phyloP scores from a whole-genome alignment of 192 early-diverging fungal genomes.

The Coemansia sp. region DNA sequence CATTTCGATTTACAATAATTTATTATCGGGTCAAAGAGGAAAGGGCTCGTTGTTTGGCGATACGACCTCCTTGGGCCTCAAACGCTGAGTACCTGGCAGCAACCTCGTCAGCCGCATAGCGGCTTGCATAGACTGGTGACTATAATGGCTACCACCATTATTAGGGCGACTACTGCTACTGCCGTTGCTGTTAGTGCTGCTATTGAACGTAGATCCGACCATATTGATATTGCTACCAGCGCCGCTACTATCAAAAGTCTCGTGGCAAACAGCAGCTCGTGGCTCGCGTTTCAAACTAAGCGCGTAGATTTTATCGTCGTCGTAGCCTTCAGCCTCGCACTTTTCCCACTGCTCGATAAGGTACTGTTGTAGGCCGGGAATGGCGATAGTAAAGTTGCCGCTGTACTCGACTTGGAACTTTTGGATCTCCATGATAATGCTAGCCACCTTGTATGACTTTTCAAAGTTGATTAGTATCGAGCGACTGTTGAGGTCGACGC shows the following conservation, averaged over 20 bases:
- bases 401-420: slow-evolving; percentile 76
- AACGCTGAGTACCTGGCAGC: slow-evolving; percentile 24
- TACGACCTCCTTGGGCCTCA: not conserved
- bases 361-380: slow-evolving; percentile 52
- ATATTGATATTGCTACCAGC: not conserved
- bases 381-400: slow-evolving; percentile 56
- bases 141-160: not conserved
- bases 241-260: not conserved
- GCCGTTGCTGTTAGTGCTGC: not conserved
- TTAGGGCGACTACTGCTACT: not conserved
- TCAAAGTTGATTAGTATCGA: slow-evolving; percentile 80
- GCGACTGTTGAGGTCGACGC: slow-evolving; percentile 36
- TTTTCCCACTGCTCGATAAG: slow-evolving; percentile 53
- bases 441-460: slow-evolving; percentile 66
- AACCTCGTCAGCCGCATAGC: slow-evolving; percentile 27
- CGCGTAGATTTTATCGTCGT: slow-evolving; percentile 51
- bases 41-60: not conserved
- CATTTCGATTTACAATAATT: not conserved
- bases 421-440: slow-evolving; percentile 71
- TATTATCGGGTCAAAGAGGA: not conserved
- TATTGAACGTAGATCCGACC: not conserved
- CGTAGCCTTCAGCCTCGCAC: slow-evolving; percentile 34
- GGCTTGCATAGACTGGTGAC: slow-evolving; percentile 17
- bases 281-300: slow-evolving; percentile 51
- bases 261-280: slow-evolving; percentile 14